phyloP scores from a whole-genome alignment of 208 protist genomes.

The Acanthamoeba culbertsoni region DNA sequence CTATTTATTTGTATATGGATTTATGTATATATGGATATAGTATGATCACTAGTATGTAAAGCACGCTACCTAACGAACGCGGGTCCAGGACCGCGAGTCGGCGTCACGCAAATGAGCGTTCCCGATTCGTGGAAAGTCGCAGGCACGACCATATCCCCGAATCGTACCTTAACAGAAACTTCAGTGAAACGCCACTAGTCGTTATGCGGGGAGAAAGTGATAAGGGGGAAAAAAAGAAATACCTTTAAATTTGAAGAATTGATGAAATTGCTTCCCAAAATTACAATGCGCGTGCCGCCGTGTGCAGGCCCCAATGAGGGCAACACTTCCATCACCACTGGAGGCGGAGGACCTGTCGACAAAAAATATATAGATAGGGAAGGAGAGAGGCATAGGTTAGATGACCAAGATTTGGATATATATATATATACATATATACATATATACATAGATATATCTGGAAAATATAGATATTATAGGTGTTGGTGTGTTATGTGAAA shows the following conservation, averaged over 20 bases:
- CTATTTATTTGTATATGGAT: not conserved
- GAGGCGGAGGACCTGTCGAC: conserved; percentile 64
- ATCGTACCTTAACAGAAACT: conserved; percentile 24
- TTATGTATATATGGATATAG: not conserved
- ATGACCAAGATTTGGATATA: not conserved
- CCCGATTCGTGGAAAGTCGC: conserved; percentile 71
- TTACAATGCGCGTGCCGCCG: conserved; percentile 69
- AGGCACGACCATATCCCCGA: conserved; percentile 43
- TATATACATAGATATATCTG: too few species aligned
- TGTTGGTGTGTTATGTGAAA: too few species aligned
- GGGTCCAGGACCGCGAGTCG: not conserved
- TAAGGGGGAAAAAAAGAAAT: not conserved
- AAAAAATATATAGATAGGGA: not conserved
- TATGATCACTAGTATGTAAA: too few species aligned
- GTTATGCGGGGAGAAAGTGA: not conserved
- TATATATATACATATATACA: too few species aligned
- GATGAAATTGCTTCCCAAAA: conserved; percentile 75
- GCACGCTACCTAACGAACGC: conserved; percentile 56
- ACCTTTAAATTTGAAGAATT: conserved; percentile 69
- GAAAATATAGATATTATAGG: too few species aligned
- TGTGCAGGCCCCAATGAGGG: conserved; percentile 42
- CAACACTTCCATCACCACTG: conserved; percentile 69
- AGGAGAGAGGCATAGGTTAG: not conserved
- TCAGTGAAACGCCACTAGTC: not conserved
- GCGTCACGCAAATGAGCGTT: conserved; percentile 68